A percentile compares a stretch with the other conserved stretches of the same genome.
Conservation (phyloP, 106 monocot species). For the Allium cepa region DNA sequence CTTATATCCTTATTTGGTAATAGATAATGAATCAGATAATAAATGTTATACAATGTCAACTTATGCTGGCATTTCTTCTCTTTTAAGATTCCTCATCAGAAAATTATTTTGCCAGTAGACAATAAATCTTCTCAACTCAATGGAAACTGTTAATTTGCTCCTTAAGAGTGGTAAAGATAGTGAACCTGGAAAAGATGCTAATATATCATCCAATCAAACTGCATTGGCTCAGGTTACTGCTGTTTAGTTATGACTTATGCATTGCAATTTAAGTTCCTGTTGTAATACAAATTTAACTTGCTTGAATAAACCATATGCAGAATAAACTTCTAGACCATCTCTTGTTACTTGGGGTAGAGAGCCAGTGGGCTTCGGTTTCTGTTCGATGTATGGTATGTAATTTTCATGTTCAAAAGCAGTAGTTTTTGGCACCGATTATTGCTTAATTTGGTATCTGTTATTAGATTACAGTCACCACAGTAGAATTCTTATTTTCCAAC, state of each 20-base stretch:
- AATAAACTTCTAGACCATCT: slow-evolving; percentile 88
- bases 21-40: no score
- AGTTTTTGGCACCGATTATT: no score
- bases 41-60: background rate
- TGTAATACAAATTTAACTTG: background rate
- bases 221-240: slow-evolving; percentile 64
- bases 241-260: background rate
- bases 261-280: background rate
- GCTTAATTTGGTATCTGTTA: no score
- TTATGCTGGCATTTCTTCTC: slow-evolving; percentile 1
- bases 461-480: no score
- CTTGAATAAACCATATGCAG: slow-evolving; percentile 31
- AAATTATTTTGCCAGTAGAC: slow-evolving; percentile 56
- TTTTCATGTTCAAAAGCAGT: background rate
- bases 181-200: slow-evolving; percentile 68
- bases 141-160: slow-evolving; percentile 88
- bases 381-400: slow-evolving; percentile 75
- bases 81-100: slow-evolving; percentile 9
- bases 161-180: slow-evolving; percentile 49
- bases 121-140: slow-evolving; percentile 85
- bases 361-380: slow-evolving; percentile 89
- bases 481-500: no score
- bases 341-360: slow-evolving; percentile 86
- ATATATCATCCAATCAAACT: slow-evolving; percentile 70
- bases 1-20: background rate